These are phyloP conservation scores for Simplicillium sp. DNA, from an alignment of 2,329 filamentous ascomycete species.

Conservation along the genomic window DNA sequence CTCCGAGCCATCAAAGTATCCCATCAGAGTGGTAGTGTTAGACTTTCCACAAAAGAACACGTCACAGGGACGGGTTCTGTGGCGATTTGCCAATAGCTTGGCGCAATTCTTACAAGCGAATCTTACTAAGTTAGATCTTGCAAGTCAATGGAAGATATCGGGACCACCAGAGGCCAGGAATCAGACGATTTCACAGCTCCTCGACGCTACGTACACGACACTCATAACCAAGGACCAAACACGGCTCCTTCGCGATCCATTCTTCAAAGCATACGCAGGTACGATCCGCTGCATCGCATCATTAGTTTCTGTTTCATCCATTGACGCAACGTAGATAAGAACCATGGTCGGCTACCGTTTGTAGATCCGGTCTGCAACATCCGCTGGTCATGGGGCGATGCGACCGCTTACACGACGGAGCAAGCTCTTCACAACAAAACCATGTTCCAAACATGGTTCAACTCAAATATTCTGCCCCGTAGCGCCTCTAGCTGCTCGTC, in stretches of 20 bases:
- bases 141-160: conserved; percentile 15
- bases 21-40: conserved; percentile 11
- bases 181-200: conserved; percentile 12
- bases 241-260: conserved; percentile 24
- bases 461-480: conserved; percentile 29
- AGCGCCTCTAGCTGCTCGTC: conserved; percentile 30
- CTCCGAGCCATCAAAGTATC: conserved; percentile 14
- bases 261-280: conserved; percentile 28
- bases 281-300: background rate
- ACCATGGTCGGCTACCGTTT: conserved; percentile 24
- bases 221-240: conserved; percentile 28
- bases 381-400: conserved; percentile 26
- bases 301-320: background rate
- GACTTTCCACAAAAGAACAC: conserved; percentile 1
- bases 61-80: conserved; percentile 11
- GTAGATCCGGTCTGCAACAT: conserved; percentile 23
- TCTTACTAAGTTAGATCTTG: conserved; percentile 11
- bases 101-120: conserved; percentile 14
- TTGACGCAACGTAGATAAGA: conserved; percentile 12
- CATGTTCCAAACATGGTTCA: conserved; percentile 32
- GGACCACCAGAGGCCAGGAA: conserved; percentile 10
- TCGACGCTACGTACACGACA: conserved; percentile 23
- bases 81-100: conserved; percentile 17
- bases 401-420: conserved; percentile 14
- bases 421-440: conserved; percentile 39